Base-by-base conservation (phyloP, 2,329 filamentous ascomycete species). In the Blumeriella jaapii region DNA sequence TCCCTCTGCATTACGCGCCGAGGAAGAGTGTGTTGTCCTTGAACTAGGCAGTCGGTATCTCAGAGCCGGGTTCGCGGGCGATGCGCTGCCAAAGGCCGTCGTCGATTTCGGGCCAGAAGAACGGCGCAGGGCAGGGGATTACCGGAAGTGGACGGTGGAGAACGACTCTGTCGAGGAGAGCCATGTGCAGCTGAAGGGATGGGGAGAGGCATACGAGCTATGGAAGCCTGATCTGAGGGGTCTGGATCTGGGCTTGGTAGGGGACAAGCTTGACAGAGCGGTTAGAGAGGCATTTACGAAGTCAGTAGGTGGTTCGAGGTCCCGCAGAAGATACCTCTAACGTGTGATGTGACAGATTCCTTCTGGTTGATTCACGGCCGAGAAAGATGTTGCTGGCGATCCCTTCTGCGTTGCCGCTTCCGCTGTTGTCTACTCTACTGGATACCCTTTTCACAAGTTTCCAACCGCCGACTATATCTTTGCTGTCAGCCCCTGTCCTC, bases 41-140 rank as follows among this genome's bases (percentile, higher is more conserved):
- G 86, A 96, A 56, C 57, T 96, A 22, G 87, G 86, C 1, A 72
- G 82, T 7, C 74, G 89, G 14, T 80, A 76, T 58, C 58, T 96
- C 16, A 75, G 81, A 28, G 78, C 81, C 7, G 91, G 91, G 0
- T 91, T 95, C 54, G 83, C 87, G 5, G 87, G 87, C 33, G 87
- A 94, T 57, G 71, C 77, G 27, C 61, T 67, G 3, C 86, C 86
- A 47, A 93, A 89, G 56, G 71, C 67, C 1, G 67, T 69, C 10
- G 61, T 87, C 14, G 65, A 70, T 14, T 89, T 86, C 56, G 74
- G 76, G 0, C 84, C 83, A 0, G 79, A 87, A 44, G 70, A 81
- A 52, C 77, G 82, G 52, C 71, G 82, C 35, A 71, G 89, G 41
- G 74, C 73, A 8, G 91, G 87, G 6, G 87, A 95, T 58, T 89